A percentile compares a stretch with the other conserved stretches of the same genome.
These are phyloP conservation scores for Penicillium occitanis DNA, from an alignment of 2,329 filamentous ascomycete genomes.

Conservation along the genomic window DNA sequence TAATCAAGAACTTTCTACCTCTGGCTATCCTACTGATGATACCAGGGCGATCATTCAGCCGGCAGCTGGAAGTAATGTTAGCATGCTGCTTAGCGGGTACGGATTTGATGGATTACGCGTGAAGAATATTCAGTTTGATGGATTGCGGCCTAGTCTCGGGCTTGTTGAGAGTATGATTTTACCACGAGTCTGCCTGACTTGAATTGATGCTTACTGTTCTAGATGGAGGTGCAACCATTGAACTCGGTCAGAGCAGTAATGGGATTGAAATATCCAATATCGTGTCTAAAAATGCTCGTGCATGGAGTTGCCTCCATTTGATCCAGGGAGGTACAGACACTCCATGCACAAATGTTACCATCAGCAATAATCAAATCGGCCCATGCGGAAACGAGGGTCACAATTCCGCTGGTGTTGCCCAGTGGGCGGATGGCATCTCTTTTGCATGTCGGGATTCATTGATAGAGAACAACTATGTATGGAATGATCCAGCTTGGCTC, in stretches of 20 bases:
- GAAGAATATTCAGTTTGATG: constrained; percentile 20
- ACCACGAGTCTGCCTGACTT: neutral
- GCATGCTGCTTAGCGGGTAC: constrained; percentile 14
- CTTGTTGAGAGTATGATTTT: constrained; percentile 5
- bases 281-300: constrained; percentile 11
- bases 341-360: constrained; percentile 16
- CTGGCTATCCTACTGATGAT: constrained; percentile 17
- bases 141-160: constrained; percentile 11
- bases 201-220: neutral
- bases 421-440: constrained; percentile 21
- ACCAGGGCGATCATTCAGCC: constrained; percentile 14
- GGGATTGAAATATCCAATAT: constrained; percentile 12
- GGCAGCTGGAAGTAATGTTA: constrained; percentile 9
- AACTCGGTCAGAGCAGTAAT: constrained; percentile 13
- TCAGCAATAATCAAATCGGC: constrained; percentile 19
- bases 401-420: constrained; percentile 11
- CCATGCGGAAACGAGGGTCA: constrained; percentile 17
- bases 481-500: neutral
- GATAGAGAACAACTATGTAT: constrained; percentile 18
- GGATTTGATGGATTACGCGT: constrained; percentile 8
- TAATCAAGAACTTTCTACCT: constrained; percentile 18
- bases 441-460: constrained; percentile 18
- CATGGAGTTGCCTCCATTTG: constrained; percentile 19
- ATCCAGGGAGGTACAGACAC: constrained; percentile 9
- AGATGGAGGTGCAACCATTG: constrained; percentile 19